phyloP scores from a whole-genome alignment of 345 rosid genomes.

The Sonneratia alba region DNA sequence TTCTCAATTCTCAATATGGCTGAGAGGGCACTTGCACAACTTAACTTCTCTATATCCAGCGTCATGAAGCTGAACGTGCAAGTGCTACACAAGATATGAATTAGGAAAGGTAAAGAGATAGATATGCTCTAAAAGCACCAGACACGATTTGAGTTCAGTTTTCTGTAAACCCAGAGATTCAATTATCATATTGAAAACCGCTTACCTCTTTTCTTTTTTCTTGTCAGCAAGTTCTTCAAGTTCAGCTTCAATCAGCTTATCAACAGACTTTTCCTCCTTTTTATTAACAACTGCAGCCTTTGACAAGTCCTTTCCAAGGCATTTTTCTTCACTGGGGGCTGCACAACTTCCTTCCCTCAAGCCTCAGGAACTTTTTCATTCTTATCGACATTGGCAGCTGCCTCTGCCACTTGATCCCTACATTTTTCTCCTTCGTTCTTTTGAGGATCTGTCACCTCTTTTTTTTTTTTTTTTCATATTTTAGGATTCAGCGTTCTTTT shows the following conservation, averaged over 20 bases:
- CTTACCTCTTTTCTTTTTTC: slow-evolving; percentile 29
- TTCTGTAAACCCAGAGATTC: no score
- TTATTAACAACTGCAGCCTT: slow-evolving; percentile 18
- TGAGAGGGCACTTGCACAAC: no score
- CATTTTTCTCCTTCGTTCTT: slow-evolving; percentile 10
- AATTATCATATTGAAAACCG: no score
- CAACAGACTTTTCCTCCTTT: slow-evolving; percentile 55
- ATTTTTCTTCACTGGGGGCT: slow-evolving; percentile 63
- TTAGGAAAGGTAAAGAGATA: background rate
- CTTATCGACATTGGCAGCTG: slow-evolving; percentile 15
- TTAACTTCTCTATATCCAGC: no score
- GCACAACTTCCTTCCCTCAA: slow-evolving; percentile 24
- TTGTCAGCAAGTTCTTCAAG: slow-evolving; percentile 84
- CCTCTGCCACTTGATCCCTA: slow-evolving; percentile 22
- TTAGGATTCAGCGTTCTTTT: slow-evolving; percentile 13
- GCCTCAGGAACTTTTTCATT: slow-evolving; percentile 21
- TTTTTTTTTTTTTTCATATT: no score
- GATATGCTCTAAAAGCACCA: background rate
- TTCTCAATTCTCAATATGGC: no score
- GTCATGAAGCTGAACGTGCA: no score
- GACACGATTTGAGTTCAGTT: no score
- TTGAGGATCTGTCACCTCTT: no score
- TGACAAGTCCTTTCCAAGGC: slow-evolving; percentile 34
- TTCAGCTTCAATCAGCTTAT: slow-evolving; percentile 89
- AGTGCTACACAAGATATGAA: background rate